These are phyloP conservation scores for Neurospora pannonica DNA, from an alignment of 495 filamentous ascomycete species.

Conservation along the genomic window DNA sequence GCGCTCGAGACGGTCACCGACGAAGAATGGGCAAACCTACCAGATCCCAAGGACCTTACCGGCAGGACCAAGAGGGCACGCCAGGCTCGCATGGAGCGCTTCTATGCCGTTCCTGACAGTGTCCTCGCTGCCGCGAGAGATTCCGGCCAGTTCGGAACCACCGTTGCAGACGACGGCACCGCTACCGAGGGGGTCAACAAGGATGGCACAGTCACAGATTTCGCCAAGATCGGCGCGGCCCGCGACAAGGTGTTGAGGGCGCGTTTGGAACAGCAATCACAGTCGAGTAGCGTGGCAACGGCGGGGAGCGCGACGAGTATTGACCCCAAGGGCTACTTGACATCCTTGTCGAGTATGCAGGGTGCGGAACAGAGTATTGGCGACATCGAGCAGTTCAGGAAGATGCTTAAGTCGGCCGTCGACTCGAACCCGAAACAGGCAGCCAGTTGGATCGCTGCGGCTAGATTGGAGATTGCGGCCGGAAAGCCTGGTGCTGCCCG, in stretches of 20 bases:
- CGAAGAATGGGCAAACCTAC: constrained; percentile 92
- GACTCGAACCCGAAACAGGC: constrained; percentile 91
- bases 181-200: constrained; percentile 37
- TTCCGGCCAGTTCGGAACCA: constrained; percentile 71
- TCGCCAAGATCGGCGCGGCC: constrained; percentile 93
- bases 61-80: constrained; percentile 82
- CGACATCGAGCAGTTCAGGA: constrained; percentile 92
- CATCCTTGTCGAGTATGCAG: constrained; percentile 72
- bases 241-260: constrained; percentile 90
- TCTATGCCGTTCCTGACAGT: constrained; percentile 95
- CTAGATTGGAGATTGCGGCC: constrained; percentile 84
- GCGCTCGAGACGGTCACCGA: constrained; percentile 80
- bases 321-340: constrained; percentile 92
- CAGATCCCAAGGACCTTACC: constrained; percentile 92
- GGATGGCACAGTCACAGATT: constrained; percentile 92
- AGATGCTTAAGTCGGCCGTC: constrained; percentile 86
- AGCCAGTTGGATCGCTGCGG: constrained; percentile 93
- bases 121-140: constrained; percentile 82
- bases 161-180: constrained; percentile 67
- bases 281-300: constrained; percentile 57
- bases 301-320: constrained; percentile 82
- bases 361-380: constrained; percentile 78
- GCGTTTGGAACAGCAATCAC: constrained; percentile 78
- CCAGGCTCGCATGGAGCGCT: constrained; percentile 71
- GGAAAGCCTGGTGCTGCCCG: constrained; percentile 82